Conservation (phyloP, 345 rosid genomes). For the Gossypioides kirkii region DNA sequence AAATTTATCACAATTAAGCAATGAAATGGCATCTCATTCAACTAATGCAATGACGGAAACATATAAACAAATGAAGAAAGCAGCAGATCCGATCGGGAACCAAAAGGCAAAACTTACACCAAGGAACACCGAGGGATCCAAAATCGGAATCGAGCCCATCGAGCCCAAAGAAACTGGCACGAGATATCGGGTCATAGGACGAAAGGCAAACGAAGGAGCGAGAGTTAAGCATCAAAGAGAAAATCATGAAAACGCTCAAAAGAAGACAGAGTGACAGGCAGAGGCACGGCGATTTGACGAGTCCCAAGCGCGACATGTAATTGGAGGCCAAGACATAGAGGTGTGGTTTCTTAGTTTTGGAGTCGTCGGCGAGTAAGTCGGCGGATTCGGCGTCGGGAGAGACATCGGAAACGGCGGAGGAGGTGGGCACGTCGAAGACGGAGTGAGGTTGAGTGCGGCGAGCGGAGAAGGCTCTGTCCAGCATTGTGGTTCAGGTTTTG, state of each 20-base stretch:
- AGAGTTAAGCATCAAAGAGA: slow-evolving; percentile 37
- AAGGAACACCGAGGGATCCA: slow-evolving; percentile 91
- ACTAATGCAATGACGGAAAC: not conserved
- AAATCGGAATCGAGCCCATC: slow-evolving; percentile 85
- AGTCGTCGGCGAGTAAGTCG: slow-evolving; percentile 38
- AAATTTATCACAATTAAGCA: not conserved
- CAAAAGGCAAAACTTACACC: slow-evolving; percentile 65
- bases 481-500: slow-evolving; percentile 26
- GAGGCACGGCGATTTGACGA: slow-evolving; percentile 45
- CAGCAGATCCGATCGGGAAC: slow-evolving; percentile 20
- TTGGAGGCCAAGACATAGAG: slow-evolving; percentile 43
- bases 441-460: slow-evolving; percentile 17
- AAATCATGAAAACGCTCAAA: not conserved
- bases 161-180: slow-evolving; percentile 64
- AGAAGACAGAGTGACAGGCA: slow-evolving; percentile 38
- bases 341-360: slow-evolving; percentile 59
- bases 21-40: not conserved
- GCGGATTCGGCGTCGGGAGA: slow-evolving; percentile 31
- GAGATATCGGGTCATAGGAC: slow-evolving; percentile 57
- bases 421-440: slow-evolving; percentile 40
- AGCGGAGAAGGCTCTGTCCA: slow-evolving; percentile 51
- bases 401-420: slow-evolving; percentile 24
- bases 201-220: slow-evolving; percentile 69
- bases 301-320: slow-evolving; percentile 44
- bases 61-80: not conserved